Conservation (phyloP, 2,329 filamentous ascomycete species). For the Colletotrichum liriopes region DNA sequence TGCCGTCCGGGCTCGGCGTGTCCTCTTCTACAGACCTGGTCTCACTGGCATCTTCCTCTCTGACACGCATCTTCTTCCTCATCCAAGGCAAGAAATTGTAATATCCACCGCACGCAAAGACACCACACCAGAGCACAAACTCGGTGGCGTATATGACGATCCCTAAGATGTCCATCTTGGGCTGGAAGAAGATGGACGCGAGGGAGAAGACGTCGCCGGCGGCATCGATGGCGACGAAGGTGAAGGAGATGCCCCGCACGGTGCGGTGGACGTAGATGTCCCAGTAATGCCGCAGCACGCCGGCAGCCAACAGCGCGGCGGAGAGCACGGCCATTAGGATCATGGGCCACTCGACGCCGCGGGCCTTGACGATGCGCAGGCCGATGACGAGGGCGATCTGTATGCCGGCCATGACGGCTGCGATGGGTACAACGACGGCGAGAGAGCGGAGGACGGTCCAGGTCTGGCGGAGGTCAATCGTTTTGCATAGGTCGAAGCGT, state of each 20-base stretch:
- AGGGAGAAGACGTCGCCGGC: constrained; percentile 78
- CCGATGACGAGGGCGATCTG: constrained; percentile 74
- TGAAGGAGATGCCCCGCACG: constrained; percentile 79
- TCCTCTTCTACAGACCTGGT: neutral
- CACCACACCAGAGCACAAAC: constrained; percentile 76
- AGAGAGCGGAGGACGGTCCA: constrained; percentile 68
- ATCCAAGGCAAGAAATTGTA: constrained; percentile 76
- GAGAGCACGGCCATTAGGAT: constrained; percentile 78
- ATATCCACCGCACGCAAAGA: constrained; percentile 76
- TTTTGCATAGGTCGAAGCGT: neutral
- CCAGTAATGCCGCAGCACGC: constrained; percentile 78
- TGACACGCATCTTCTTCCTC: constrained; percentile 50
- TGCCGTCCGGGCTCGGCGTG: neutral
- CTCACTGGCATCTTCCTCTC: constrained; percentile 24
- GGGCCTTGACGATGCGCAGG: constrained; percentile 61
- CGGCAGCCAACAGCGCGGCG: constrained; percentile 74
- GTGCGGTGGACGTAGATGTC: constrained; percentile 78
- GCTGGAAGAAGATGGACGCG: constrained; percentile 75
- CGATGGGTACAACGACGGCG: constrained; percentile 65
- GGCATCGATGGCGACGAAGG: constrained; percentile 80
- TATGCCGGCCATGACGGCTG: constrained; percentile 70
- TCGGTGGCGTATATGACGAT: constrained; percentile 79
- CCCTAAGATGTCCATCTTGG: constrained; percentile 71
- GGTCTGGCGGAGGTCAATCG: constrained; percentile 54
- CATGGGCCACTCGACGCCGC: constrained; percentile 71